phyloP scores from a whole-genome alignment of 352 stramenopile genomes.

The Salisapilia sapeloensis region DNA sequence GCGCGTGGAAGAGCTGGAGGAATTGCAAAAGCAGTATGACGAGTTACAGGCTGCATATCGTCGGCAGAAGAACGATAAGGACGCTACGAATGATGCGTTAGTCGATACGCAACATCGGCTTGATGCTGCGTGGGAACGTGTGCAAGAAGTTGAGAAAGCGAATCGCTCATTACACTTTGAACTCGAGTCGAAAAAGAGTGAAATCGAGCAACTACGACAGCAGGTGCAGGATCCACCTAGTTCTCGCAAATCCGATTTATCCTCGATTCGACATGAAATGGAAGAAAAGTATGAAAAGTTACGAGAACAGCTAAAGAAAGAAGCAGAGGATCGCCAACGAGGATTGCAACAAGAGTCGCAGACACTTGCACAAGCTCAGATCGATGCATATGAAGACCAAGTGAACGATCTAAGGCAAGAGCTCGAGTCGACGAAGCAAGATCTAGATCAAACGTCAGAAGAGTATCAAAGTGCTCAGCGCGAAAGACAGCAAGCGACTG shows the following conservation, averaged over 20 bases:
- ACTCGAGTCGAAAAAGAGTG: slow-evolving; percentile 36
- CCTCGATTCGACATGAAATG: slow-evolving; percentile 61
- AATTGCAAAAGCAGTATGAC: slow-evolving; percentile 36
- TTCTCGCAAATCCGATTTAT: slow-evolving; percentile 46
- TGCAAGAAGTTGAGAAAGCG: slow-evolving; percentile 64
- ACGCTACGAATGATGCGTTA: slow-evolving; percentile 62
- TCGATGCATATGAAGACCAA: slow-evolving; percentile 32
- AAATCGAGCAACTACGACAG: slow-evolving; percentile 54
- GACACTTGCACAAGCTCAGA: slow-evolving; percentile 44
- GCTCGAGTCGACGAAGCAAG: slow-evolving; percentile 47
- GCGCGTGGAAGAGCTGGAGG: slow-evolving; percentile 47
- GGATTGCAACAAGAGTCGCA: slow-evolving; percentile 60
- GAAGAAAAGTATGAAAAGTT: slow-evolving; percentile 54
- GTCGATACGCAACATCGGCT: slow-evolving; percentile 52
- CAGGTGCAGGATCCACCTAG: slow-evolving; percentile 59
- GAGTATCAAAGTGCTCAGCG: slow-evolving; percentile 72
- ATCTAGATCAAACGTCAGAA: slow-evolving; percentile 57
- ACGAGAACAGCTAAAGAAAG: slow-evolving; percentile 60
- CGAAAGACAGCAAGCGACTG: slow-evolving; percentile 46
- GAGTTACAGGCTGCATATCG: slow-evolving; percentile 26
- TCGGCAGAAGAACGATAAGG: slow-evolving; percentile 36
- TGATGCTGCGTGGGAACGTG: slow-evolving; percentile 28
- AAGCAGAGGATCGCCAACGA: slow-evolving; percentile 50
- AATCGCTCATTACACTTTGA: slow-evolving; percentile 20
- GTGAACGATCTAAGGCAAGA: slow-evolving; percentile 39